Base-by-base conservation (phyloP, 495 filamentous ascomycete species). In the Ramalina peruviana region DNA sequence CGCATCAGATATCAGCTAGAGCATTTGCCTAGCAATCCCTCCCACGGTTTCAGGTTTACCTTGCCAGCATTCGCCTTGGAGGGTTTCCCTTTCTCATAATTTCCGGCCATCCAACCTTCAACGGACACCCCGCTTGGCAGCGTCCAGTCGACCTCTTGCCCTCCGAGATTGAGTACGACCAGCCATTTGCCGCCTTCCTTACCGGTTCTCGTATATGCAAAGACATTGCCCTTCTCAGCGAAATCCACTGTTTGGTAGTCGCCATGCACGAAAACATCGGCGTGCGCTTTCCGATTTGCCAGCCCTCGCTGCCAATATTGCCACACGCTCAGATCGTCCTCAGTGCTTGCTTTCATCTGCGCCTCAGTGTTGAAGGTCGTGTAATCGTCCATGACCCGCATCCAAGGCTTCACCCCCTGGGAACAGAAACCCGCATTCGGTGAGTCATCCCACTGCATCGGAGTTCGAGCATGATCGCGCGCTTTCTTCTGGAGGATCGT, bases 381-480 rank as follows among this genome's bases (percentile, higher is more conserved):
- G 47, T 78, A 79, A 17, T 67, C 60, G 41, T 79, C 75, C 53
- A 79, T 67, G 21, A 73, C 67, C 2, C 74, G 61, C 75, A 80
- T 81, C 79, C 79, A 82, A 0, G 74, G 71, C 59, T 69, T 57
- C 0, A 58, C 65, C 3, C 51, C 51, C 36, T 54, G 39, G 4
- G 50, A 50, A 13, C 69, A 62, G 57, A 82, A 82, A 4, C 81
- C 81, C 0, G 66, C 75, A 51, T 83, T 70, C 1, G 59, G 54
- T 0, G 64, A 62, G 3, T 49, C 59, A 52, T 73, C 63, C 80
- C 79, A 85, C 45, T 78, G 78, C 70, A 84, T 78, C 0, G 80
- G 80, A 11, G 72, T 60, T 9, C 80, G 66, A 3, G 77, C 69
- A 54, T 85, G 70, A 51, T 85, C 81, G n/a, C 80, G 69, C 0